These are phyloP conservation scores for Chalciporus pseudorubinellus DNA, from an alignment of 768 basidiomycete genomes.

Conservation along the genomic window DNA sequence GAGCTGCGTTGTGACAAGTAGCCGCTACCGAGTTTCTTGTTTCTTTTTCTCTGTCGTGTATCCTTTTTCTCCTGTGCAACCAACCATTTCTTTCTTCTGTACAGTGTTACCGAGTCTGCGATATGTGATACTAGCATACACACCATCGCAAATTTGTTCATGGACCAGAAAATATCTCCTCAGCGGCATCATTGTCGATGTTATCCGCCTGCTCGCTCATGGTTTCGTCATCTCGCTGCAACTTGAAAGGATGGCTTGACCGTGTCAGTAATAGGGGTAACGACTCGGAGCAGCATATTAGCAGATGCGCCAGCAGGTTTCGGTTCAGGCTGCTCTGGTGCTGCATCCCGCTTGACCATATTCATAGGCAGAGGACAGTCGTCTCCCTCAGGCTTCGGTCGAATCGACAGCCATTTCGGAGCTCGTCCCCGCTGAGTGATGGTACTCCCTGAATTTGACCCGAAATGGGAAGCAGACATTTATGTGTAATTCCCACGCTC, in stretches of 20 bases:
- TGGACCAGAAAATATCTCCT: neutral
- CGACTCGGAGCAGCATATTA: too few species aligned
- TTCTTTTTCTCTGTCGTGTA: neutral
- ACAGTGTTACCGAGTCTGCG: neutral
- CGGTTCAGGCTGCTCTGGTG: too few species aligned
- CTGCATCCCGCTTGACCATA: too few species aligned
- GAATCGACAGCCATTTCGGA: too few species aligned
- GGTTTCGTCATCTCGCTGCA: too few species aligned
- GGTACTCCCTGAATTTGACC: neutral
- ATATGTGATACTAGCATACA: neutral
- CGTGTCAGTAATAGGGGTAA: too few species aligned
- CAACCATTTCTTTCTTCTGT: neutral
- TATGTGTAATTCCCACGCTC: slow-evolving; percentile 14
- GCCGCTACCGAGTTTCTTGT: neutral
- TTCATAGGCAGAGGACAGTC: too few species aligned
- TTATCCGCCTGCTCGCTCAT: neutral
- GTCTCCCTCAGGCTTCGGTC: too few species aligned
- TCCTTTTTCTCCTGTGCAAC: neutral
- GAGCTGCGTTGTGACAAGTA: neutral
- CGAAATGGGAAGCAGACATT: slow-evolving; percentile 1
- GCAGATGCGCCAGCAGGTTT: too few species aligned
- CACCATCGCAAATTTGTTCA: neutral
- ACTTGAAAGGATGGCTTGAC: too few species aligned
- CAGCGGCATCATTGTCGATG: neutral
- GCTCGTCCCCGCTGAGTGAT: too few species aligned